Evolutionary conservation across 1,139 yeast species (phyloP), one percentile per base, ranked within the genome.

Genomic region (Eremothecium gossypii): DNA sequence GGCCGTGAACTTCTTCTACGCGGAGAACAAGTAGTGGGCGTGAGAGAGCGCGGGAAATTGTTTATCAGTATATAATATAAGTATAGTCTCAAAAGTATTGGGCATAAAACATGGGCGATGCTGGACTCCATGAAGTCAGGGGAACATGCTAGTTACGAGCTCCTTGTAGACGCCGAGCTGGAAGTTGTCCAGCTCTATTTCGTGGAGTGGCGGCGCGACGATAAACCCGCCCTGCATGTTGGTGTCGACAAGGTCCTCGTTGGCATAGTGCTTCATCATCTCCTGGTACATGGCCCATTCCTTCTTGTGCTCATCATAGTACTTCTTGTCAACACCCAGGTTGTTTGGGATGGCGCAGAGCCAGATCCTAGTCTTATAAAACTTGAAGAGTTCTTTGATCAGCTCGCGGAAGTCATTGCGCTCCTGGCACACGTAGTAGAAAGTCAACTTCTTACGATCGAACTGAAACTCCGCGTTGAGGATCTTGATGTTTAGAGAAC

Each of bases 281-380:
- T 55, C 50, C 39, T 55, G 56, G 42, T 55, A 55, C 53, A 58
- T 48, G 26, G 50, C 48, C 34, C 56, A 43, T 43, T 59, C 63
- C 31, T 51, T 50, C 13, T 48, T 49, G 27, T 54, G 47, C n/a
- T 42, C 40, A 39, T 55, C 55, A 37, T 57, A 58, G 39, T 56
- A 58, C 39, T 57, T 58, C 17, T 50, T 43, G 39, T 55, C 60
- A 31, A 61, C 58, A 1, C 51, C 51, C 38, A 61, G 40, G 43
- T 60, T 59, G 41, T 60, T 60, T 20, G 71, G 65, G 17, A 89
- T 85, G 3, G 96, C 94, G 67, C 96, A 89, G 71, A 89, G 75
- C 98, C 98, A 93, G 54, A 91, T 91, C 58, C 98, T 76, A 1
- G 97, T 91, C 67, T 91, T 91, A 72, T 87, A 91, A 47, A 86